Conservation (phyloP, 2,329 filamentous ascomycete species). For the Colletotrichum zoysiae region DNA sequence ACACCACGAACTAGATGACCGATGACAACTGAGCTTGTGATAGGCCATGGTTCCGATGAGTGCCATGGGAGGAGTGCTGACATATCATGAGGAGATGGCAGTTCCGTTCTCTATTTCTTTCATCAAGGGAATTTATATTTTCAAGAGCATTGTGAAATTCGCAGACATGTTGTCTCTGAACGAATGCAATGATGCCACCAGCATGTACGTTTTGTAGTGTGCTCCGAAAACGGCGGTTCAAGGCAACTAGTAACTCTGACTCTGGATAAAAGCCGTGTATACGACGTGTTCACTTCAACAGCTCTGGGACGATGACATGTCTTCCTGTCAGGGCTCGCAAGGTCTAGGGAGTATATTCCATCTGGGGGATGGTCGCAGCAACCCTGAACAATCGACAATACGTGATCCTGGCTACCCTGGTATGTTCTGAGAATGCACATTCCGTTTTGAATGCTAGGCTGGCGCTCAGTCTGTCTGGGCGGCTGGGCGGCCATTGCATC, state of each 20-base stretch:
- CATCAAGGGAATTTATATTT: background rate
- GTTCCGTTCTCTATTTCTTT: background rate
- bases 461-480: constrained; percentile 9
- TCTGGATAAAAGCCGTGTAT: too few relatives aligned
- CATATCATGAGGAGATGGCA: background rate
- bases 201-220: too few relatives aligned
- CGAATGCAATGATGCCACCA: too few relatives aligned
- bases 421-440: background rate
- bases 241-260: background rate
- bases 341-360: background rate
- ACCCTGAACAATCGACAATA: constrained; percentile 10
- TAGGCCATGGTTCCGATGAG: background rate
- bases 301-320: background rate
- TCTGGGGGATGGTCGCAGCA: background rate
- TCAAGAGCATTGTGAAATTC: too few relatives aligned
- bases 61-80: background rate
- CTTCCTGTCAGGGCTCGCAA: background rate
- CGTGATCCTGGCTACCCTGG: constrained; percentile 29
- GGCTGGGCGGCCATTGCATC: constrained; percentile 13
- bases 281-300: background rate
- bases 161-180: background rate
- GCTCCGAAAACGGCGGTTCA: background rate
- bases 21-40: background rate
- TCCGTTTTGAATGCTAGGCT: constrained; percentile 9
- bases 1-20: background rate